Evolutionary conservation across 2,329 filamentous ascomycete species (phyloP), one percentile per base, ranked within the genome.

Genomic region (Penicillium sp.): DNA sequence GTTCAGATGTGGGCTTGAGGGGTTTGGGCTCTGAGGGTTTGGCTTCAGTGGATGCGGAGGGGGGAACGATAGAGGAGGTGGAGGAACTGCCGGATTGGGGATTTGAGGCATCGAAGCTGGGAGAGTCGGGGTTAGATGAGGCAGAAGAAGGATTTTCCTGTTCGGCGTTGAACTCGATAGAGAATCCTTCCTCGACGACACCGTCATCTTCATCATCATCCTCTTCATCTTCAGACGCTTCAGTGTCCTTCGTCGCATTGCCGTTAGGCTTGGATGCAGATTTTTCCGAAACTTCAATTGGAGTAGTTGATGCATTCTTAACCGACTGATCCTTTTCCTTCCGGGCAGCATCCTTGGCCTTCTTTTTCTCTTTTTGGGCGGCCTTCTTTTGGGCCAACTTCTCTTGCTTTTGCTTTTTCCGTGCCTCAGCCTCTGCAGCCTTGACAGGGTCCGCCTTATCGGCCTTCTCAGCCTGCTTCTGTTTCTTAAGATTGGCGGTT

Each of bases 1-100:
- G 84, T 56, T 90, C 85, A 39, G 87, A 87, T 67, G 92, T 87
- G 58, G 85, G 79, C 51, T 87, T 87, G 56, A 75, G 78, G 29
- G 88, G 82, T 70, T 87, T 89, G 13, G 83, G 82, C 66, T 69
- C 67, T 57, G 66, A 55, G 39, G 65, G 56, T 45, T 67, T 61
- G 56, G 60, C 59, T 57, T 69, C 64, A 55, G 61, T 64, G 42
- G 58, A 56, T 55, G 67, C 61, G 60, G 67, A 60, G 30, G 68
- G 64, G 7, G 85, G 78, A 11, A 83, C 78, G 43, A 84, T 80
- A 19, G 87, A 90, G 51, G 87, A 89, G 51, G 85, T 81, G 16
- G 88, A 91, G 29, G 88, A 90, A 43, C 81, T 83, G 57, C 72
- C 78, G 1, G 79, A 81, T 55, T 78, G 73, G 57, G 75, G 70